Base-by-base conservation (phyloP, 306 rosid species). In the Fagus crenata region DNA sequence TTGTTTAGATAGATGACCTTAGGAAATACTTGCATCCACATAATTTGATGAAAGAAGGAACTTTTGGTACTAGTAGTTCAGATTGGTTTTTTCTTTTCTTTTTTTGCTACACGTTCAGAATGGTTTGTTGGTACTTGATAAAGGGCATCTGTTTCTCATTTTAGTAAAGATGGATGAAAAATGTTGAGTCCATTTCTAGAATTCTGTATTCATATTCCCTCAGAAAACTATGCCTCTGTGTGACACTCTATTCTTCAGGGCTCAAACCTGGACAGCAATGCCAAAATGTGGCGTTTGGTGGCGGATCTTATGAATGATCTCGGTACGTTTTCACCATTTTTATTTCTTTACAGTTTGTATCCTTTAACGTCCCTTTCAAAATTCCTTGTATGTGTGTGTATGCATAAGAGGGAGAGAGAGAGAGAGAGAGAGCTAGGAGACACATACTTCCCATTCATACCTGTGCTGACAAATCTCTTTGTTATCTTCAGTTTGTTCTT, bases 241-340 rank as follows among this genome's bases (percentile, higher is more conserved):
- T 71, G 22, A 73, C 64, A 56, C n/a, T 67, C 42, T 75, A 41
- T 69, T 75, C 59, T 85, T 84, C 87, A 95, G 98, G 98, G 98
- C 69, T 92, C 97, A 49, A 89, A 92, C 82, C 97, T 95, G 77
- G 97, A 95, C 81, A 89, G 91, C 89, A 90, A 95, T 90, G 98
- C 98, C 49, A 95, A 92, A 88, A 92, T 81, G 91, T 92, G 97
- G 98, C 98, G 97, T 78, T 78, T 95, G 86, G 96, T 95, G 75
- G 97, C 98, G 72, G 98, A 95, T 88, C 86, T 95, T 72, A 95
- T 95, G 97, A 95, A 95, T 81, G 98, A 92, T 83, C 92, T 92
- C 51, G 98, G 98, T 95, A 90, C 73, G 80, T 63, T 74, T 63
- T 53, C 49, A 43, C 78, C 15, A 37, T 56, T 49, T 75, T 33